Conservation (phyloP, 2,329 filamentous ascomycete species). For the Massarina eburnea region DNA sequence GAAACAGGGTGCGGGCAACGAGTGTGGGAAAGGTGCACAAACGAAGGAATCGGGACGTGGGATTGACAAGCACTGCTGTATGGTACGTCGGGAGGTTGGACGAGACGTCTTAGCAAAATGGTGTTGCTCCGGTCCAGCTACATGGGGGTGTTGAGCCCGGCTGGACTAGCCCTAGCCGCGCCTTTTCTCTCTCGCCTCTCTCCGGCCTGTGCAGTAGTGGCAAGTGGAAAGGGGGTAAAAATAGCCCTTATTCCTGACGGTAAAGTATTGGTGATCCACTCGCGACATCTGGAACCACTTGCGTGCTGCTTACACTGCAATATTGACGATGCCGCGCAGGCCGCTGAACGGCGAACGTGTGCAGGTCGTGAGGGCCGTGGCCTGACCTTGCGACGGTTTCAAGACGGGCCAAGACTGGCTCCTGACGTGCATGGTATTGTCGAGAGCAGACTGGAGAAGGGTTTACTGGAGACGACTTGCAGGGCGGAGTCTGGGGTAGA, state of each 20-base stretch:
- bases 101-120: constrained; percentile 16
- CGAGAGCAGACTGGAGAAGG: no score
- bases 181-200: not conserved
- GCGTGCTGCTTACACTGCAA: not conserved
- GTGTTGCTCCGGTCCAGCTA: constrained; percentile 7
- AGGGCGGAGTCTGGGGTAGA: no score
- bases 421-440: no score
- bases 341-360: not conserved
- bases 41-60: constrained; percentile 29
- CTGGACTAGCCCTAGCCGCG: constrained; percentile 1
- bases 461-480: no score
- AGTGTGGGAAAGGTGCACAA: constrained; percentile 29
- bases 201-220: not conserved
- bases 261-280: not conserved
- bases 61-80: constrained; percentile 16
- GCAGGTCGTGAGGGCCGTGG: no score
- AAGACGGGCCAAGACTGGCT: no score
- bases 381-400: no score
- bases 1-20: constrained; percentile 32
- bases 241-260: not conserved
- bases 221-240: constrained; percentile 3
- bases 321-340: not conserved
- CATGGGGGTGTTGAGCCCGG: constrained; percentile 9
- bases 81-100: constrained; percentile 16
- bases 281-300: not conserved